phyloP scores from a whole-genome alignment of 2,329 filamentous ascomycete species.

The Cyanodermella asteris region DNA sequence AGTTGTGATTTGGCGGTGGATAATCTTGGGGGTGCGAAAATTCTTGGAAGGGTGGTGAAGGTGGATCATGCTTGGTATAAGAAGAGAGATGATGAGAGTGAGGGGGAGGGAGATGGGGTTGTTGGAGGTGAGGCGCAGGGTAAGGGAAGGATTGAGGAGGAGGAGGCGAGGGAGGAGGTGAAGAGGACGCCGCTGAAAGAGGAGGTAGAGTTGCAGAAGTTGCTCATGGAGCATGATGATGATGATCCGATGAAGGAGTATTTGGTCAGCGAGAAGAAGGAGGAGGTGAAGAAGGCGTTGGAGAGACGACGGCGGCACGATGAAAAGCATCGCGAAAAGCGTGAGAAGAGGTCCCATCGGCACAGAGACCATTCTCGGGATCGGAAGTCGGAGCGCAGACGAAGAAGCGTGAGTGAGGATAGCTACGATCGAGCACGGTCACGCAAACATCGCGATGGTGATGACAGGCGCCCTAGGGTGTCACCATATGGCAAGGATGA shows the following conservation, averaged over 20 bases:
- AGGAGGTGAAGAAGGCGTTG: constrained; percentile 56
- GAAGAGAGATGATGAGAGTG: constrained; percentile 48
- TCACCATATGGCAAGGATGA: no score
- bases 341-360: constrained; percentile 1
- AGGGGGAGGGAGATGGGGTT: constrained; percentile 25
- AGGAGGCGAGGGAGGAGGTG: constrained; percentile 19
- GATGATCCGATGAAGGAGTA: constrained; percentile 96
- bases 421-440: constrained; percentile 1
- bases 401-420: no score
- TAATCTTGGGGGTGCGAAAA: constrained; percentile 70
- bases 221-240: constrained; percentile 68
- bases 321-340: not conserved
- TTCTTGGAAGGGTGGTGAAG: constrained; percentile 57
- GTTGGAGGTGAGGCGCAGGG: constrained; percentile 23
- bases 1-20: constrained; percentile 92
- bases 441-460: no score
- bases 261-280: constrained; percentile 74
- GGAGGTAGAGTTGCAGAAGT: constrained; percentile 52
- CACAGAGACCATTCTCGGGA: constrained; percentile 3
- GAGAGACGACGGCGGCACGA: constrained; percentile 16
- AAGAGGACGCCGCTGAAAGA: constrained; percentile 50
- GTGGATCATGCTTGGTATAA: constrained; percentile 94
- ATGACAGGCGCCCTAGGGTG: no score
- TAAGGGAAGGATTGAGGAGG: constrained; percentile 9
- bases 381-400: not conserved